These are phyloP conservation scores for Xylariaceae sp. DNA, from an alignment of 2,329 filamentous ascomycete species.

Conservation along the genomic window DNA sequence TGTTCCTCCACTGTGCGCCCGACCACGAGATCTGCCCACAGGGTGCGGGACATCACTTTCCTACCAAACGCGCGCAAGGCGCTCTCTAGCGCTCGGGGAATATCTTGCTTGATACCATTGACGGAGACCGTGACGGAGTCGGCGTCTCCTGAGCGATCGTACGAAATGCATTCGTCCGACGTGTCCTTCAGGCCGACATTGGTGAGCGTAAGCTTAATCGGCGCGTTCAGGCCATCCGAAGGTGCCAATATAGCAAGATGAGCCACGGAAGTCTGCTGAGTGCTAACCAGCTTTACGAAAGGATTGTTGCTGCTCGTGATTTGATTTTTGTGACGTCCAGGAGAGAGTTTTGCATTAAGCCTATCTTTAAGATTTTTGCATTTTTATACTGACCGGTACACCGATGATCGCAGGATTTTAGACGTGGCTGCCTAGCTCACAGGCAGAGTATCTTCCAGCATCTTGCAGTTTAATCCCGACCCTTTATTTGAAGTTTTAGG, in stretches of 20 bases:
- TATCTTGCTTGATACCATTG: conserved; percentile 23
- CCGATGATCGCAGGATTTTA: too few species aligned
- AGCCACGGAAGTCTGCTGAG: too few species aligned
- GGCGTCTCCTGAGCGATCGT: conserved; percentile 25
- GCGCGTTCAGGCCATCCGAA: background rate
- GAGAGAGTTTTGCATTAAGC: too few species aligned
- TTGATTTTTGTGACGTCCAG: too few species aligned
- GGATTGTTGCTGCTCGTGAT: too few species aligned
- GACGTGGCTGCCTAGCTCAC: too few species aligned
- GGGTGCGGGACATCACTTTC: conserved; percentile 28
- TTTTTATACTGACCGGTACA: too few species aligned
- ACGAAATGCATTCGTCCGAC: conserved; percentile 37
- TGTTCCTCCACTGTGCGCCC: conserved; percentile 32
- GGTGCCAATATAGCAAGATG: background rate
- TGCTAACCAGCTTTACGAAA: too few species aligned
- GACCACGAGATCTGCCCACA: conserved; percentile 35
- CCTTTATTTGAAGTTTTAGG: too few species aligned
- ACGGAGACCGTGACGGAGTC: conserved; percentile 19
- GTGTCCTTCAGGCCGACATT: conserved; percentile 27
- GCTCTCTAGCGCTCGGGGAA: conserved; percentile 28
- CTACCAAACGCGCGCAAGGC: conserved; percentile 34
- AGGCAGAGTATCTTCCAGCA: too few species aligned
- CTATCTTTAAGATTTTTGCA: too few species aligned
- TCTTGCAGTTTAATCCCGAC: too few species aligned
- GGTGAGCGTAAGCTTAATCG: conserved; percentile 23